Conservation (phyloP, 371 early-diverging fungal species). For the Fennellomyces sp. region DNA sequence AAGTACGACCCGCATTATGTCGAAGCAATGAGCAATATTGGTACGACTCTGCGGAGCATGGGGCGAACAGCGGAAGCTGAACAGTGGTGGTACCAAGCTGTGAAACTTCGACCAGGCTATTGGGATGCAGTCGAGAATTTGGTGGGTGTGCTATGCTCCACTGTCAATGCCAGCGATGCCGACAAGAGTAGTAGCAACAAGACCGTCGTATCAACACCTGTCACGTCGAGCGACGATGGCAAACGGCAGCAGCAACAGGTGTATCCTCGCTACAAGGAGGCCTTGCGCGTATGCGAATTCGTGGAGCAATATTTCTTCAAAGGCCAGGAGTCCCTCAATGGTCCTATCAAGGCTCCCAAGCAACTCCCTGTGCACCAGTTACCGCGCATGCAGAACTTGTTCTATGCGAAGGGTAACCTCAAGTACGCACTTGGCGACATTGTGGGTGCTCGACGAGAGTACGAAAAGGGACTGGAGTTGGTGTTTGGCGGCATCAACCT, state of each 20-base stretch:
- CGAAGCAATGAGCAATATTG: slow-evolving; percentile 92
- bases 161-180: neutral
- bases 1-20: slow-evolving; percentile 83
- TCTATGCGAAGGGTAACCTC: slow-evolving; percentile 86
- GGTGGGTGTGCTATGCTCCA: slow-evolving; percentile 77
- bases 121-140: slow-evolving; percentile 94
- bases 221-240: neutral
- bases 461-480: slow-evolving; percentile 78
- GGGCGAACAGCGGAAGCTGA: slow-evolving; percentile 79
- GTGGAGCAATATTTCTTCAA: slow-evolving; percentile 69
- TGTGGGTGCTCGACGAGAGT: slow-evolving; percentile 75
- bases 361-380: slow-evolving; percentile 62
- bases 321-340: slow-evolving; percentile 7
- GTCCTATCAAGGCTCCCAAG: slow-evolving; percentile 30
- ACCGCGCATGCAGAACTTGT: slow-evolving; percentile 74
- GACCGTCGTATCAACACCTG: neutral
- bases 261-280: slow-evolving; percentile 73
- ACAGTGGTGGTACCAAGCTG: slow-evolving; percentile 85
- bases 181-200: neutral
- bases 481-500: slow-evolving; percentile 73
- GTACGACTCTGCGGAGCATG: slow-evolving; percentile 84
- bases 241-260: slow-evolving; percentile 3
- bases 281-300: slow-evolving; percentile 78
- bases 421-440: slow-evolving; percentile 78
- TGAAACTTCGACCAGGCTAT: slow-evolving; percentile 84